These are phyloP conservation scores for Cladophialophora psammophila DNA, from an alignment of 2,329 filamentous ascomycete species.

Conservation along the genomic window DNA sequence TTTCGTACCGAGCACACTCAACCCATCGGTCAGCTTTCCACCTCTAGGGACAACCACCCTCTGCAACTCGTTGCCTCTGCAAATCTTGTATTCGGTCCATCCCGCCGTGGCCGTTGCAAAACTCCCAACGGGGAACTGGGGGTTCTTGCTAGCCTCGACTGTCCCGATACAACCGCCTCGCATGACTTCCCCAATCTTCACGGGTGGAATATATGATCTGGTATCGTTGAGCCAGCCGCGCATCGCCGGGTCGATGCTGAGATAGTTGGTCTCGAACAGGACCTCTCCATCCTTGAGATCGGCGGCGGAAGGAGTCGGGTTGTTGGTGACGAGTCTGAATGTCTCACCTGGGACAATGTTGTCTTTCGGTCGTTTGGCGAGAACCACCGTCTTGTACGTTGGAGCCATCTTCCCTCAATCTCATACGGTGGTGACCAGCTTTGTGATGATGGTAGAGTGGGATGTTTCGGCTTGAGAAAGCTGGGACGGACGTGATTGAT, in stretches of 20 bases:
- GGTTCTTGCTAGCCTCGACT: slow-evolving; percentile 67
- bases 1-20: slow-evolving; percentile 59
- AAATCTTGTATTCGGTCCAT: slow-evolving; percentile 72
- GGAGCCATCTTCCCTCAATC: slow-evolving; percentile 24
- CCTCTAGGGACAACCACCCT: slow-evolving; percentile 55
- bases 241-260: slow-evolving; percentile 79
- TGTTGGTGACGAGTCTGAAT: slow-evolving; percentile 61
- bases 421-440: background rate
- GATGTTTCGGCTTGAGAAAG: background rate
- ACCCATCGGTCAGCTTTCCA: slow-evolving; percentile 64
- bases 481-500: background rate
- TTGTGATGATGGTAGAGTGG: background rate
- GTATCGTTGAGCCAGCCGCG: slow-evolving; percentile 70
- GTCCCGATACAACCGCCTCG: slow-evolving; percentile 67
- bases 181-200: slow-evolving; percentile 73
- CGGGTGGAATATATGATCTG: slow-evolving; percentile 72
- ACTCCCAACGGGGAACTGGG: slow-evolving; percentile 63
- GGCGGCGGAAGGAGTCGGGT: slow-evolving; percentile 53
- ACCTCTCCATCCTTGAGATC: slow-evolving; percentile 68
- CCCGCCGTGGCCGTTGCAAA: slow-evolving; percentile 64
- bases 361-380: slow-evolving; percentile 68
- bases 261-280: slow-evolving; percentile 66
- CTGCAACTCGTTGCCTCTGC: slow-evolving; percentile 60
- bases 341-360: slow-evolving; percentile 71
- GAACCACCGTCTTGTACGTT: slow-evolving; percentile 59